Evolutionary conservation across 1,284 basidiomycete genomes (phyloP).

Genomic region (Fistulina hepatica): DNA sequence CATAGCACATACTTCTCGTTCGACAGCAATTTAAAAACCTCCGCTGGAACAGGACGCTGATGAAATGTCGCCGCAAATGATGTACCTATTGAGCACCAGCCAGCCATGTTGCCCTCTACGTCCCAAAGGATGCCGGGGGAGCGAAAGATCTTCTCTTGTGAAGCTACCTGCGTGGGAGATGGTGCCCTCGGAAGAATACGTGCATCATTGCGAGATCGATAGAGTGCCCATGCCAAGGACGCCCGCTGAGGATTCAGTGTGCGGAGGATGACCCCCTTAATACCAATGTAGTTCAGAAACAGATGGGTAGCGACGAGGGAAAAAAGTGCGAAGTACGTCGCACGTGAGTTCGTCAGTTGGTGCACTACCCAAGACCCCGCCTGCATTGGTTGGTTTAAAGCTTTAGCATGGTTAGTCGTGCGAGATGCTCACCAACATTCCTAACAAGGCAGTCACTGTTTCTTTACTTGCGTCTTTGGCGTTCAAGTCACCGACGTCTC

Average conservation of each 20-base stretch:
- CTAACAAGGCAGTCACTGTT: slow-evolving; percentile 52
- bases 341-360: slow-evolving; percentile 34
- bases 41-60: background rate
- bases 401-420: background rate
- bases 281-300: slow-evolving; percentile 46
- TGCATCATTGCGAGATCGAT: slow-evolving; percentile 18
- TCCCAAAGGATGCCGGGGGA: slow-evolving; percentile 28
- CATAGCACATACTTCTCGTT: slow-evolving; percentile 41
- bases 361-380: slow-evolving; percentile 48
- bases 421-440: slow-evolving; percentile 42
- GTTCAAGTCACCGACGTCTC: slow-evolving; percentile 58
- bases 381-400: slow-evolving; percentile 23
- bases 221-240: slow-evolving; percentile 39
- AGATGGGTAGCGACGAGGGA: slow-evolving; percentile 44
- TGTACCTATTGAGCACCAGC: slow-evolving; percentile 36
- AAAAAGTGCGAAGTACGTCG: slow-evolving; percentile 42
- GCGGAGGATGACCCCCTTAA: slow-evolving; percentile 43
- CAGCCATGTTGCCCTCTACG: slow-evolving; percentile 22
- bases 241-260: slow-evolving; percentile 51
- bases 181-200: slow-evolving; percentile 14
- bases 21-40: slow-evolving; percentile 25
- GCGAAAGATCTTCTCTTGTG: slow-evolving; percentile 28
- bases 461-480: slow-evolving; percentile 65
- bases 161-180: slow-evolving; percentile 25
- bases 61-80: slow-evolving; percentile 16